phyloP scores from a whole-genome alignment of 306 rosid species.

The Coriaria nepalensis region DNA sequence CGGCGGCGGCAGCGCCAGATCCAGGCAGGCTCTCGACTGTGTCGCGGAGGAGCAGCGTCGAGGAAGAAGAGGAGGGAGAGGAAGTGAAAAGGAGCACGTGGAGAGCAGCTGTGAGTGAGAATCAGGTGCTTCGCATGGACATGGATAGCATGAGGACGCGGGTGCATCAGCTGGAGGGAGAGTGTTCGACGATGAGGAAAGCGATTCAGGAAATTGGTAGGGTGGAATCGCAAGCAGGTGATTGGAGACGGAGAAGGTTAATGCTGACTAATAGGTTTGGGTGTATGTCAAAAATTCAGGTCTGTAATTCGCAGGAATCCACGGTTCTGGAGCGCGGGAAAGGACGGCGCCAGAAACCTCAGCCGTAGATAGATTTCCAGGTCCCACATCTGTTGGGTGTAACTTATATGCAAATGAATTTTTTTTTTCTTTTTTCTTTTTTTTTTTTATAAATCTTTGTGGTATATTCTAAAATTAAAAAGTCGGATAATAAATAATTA shows the following conservation, averaged over 20 bases:
- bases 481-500: no score
- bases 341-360: slow-evolving; percentile 40
- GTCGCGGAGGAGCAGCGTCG: slow-evolving; percentile 12
- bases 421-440: no score
- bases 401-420: no score
- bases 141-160: slow-evolving; percentile 99
- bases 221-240: slow-evolving; percentile 13
- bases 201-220: slow-evolving; percentile 59
- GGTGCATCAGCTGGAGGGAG: slow-evolving; percentile 86
- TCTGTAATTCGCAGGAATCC: slow-evolving; percentile 74
- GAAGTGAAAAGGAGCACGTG: slow-evolving; percentile 38
- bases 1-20: slow-evolving; percentile 24
- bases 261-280: slow-evolving; percentile 48
- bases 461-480: no score
- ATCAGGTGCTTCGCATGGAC: slow-evolving; percentile 88
- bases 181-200: slow-evolving; percentile 77
- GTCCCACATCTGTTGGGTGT: no score
- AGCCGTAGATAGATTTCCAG: slow-evolving; percentile 16
- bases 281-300: slow-evolving; percentile 89
- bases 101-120: slow-evolving; percentile 72
- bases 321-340: slow-evolving; percentile 57
- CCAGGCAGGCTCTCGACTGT: slow-evolving; percentile 24
- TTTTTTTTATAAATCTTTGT: no score
- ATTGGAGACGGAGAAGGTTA: slow-evolving; percentile 33
- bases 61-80: slow-evolving; percentile 10